Evolutionary conservation across 2,329 filamentous ascomycete genomes (phyloP).

Genomic region (Aspergillus versicolor): DNA sequence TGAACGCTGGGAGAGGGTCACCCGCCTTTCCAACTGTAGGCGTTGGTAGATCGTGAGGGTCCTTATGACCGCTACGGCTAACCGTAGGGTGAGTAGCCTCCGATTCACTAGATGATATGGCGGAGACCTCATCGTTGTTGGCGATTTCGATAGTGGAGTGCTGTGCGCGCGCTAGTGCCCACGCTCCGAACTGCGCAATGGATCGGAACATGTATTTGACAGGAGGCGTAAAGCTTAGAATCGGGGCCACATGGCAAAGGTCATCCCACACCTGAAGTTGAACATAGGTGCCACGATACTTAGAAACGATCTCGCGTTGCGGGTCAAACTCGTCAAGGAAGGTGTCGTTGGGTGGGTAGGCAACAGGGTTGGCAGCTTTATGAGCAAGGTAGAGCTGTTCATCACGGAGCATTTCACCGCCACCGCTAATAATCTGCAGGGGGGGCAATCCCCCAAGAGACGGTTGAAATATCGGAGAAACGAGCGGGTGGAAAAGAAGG

Average conservation of each 20-base stretch:
- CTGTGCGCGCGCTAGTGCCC: constrained; percentile 82
- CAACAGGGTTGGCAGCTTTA: constrained; percentile 80
- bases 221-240: constrained; percentile 91
- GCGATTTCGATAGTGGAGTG: constrained; percentile 75
- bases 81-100: constrained; percentile 17
- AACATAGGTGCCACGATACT: constrained; percentile 81
- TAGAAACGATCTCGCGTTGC: constrained; percentile 53
- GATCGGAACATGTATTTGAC: constrained; percentile 95
- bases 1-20: constrained; percentile 76
- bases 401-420: constrained; percentile 84
- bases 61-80: constrained; percentile 8
- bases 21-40: constrained; percentile 77
- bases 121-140: constrained; percentile 73
- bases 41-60: constrained; percentile 21
- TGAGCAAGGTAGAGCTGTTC: constrained; percentile 95
- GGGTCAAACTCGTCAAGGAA: constrained; percentile 64
- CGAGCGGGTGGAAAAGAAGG: constrained; percentile 79
- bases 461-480: constrained; percentile 84
- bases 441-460: constrained; percentile 88
- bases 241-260: constrained; percentile 87
- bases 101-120: constrained; percentile 62
- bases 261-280: constrained; percentile 97
- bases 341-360: constrained; percentile 68
- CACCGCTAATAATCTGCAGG: constrained; percentile 79
- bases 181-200: constrained; percentile 89